phyloP scores from a whole-genome alignment of 2,329 filamentous ascomycete species.

The Talaromyces sp. region DNA sequence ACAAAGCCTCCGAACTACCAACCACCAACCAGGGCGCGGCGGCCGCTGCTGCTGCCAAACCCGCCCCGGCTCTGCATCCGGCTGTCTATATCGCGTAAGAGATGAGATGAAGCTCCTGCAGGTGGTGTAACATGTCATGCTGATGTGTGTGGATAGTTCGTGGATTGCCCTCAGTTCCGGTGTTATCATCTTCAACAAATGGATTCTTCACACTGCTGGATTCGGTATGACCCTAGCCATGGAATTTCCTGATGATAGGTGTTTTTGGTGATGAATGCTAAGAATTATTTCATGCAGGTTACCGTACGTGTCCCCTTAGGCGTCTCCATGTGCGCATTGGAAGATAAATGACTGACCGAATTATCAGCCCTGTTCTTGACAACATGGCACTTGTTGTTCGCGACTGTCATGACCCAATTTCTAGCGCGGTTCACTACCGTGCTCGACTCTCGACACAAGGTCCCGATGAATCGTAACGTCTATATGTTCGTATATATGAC shows the following conservation, averaged over 20 bases:
- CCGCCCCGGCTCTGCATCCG: slow-evolving; percentile 62
- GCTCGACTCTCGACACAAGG: slow-evolving; percentile 89
- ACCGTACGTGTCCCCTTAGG: neutral
- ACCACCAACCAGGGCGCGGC: slow-evolving; percentile 14
- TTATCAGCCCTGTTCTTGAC: slow-evolving; percentile 63
- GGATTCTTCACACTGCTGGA: slow-evolving; percentile 79
- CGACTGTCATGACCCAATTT: slow-evolving; percentile 89
- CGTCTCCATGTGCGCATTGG: neutral
- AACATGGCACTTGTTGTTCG: slow-evolving; percentile 92
- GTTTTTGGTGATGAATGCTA: slow-evolving; percentile 21
- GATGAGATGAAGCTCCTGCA: slow-evolving; percentile 14
- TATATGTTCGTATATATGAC: slow-evolving; percentile 55
- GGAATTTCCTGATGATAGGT: neutral
- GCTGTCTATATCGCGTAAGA: slow-evolving; percentile 73
- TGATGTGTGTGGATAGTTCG: slow-evolving; percentile 50
- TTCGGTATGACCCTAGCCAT: slow-evolving; percentile 62
- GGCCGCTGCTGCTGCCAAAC: slow-evolving; percentile 10
- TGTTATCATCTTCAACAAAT: slow-evolving; percentile 99
- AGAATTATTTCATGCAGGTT: neutral
- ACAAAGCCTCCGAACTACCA: slow-evolving; percentile 14
- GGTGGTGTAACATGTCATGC: neutral
- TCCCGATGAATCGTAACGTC: slow-evolving; percentile 93
- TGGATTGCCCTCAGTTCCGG: slow-evolving; percentile 93
- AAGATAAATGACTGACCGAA: neutral
- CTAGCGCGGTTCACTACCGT: slow-evolving; percentile 83